phyloP scores from a whole-genome alignment of 2,329 filamentous ascomycete genomes.

The Aspergillus brunneoviolaceus region DNA sequence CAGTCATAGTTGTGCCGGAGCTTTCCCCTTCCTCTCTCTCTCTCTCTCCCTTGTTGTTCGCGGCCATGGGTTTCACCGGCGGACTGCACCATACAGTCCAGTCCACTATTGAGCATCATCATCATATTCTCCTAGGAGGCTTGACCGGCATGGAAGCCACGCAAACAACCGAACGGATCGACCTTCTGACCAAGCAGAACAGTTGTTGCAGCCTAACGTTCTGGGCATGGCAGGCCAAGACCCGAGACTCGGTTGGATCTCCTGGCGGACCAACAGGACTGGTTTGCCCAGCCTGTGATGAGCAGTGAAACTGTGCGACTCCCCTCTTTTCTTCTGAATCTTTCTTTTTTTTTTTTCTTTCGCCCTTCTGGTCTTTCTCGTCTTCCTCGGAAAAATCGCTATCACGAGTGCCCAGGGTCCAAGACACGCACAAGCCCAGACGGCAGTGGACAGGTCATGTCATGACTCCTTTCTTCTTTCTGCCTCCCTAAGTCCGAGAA shows the following conservation, averaged over 20 bases:
- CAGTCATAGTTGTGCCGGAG: neutral
- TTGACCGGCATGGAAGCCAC: slow-evolving; percentile 1
- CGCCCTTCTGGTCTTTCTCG: neutral
- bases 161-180: neutral
- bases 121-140: neutral
- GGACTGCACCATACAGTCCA: neutral
- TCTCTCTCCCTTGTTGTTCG: neutral
- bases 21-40: too few relatives aligned
- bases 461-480: too few relatives aligned
- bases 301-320: neutral
- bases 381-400: neutral
- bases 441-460: neutral
- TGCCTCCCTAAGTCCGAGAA: too few relatives aligned
- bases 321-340: too few relatives aligned
- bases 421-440: neutral
- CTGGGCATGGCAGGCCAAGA: slow-evolving; percentile 1
- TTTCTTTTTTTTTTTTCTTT: too few relatives aligned
- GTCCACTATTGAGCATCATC: neutral
- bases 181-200: slow-evolving; percentile 5
- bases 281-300: neutral
- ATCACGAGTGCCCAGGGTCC: neutral
- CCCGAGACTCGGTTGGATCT: slow-evolving; percentile 3
- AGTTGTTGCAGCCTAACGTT: slow-evolving; percentile 3
- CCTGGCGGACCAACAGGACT: slow-evolving; percentile 4
- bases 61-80: neutral